Evolutionary conservation across 164 flowering plant species (phyloP).

Genomic region (Dillenia turbinata): DNA sequence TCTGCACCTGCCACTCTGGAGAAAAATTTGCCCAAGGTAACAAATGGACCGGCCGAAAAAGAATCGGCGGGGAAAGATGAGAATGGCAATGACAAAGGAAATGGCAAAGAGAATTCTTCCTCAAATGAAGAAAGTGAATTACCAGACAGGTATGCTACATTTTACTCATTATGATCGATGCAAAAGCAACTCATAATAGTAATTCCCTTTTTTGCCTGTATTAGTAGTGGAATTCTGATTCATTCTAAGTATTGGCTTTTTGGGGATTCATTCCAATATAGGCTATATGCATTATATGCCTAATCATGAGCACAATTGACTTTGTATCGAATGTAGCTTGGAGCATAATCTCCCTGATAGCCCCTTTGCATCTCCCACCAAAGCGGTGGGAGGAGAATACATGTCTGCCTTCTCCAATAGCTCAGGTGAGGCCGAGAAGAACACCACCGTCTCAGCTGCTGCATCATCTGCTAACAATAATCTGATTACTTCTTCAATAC

Average conservation of each 20-base stretch:
- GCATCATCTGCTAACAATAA: slow-evolving; percentile 26
- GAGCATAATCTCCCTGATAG: slow-evolving; percentile 91
- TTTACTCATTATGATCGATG: slow-evolving; percentile 1
- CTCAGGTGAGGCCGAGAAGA: slow-evolving; percentile 18
- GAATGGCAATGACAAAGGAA: slow-evolving; percentile 10
- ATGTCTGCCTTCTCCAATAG: slow-evolving; percentile 28
- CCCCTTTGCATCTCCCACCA: slow-evolving; percentile 79
- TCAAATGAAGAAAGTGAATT: slow-evolving; percentile 30
- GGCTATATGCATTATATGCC: not conserved
- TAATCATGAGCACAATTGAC: not conserved
- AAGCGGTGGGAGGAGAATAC: slow-evolving; percentile 25
- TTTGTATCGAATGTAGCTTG: slow-evolving; percentile 28
- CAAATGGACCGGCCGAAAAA: slow-evolving; percentile 7
- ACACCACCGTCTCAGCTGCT: slow-evolving; percentile 3
- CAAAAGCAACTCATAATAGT: slow-evolving; percentile 3
- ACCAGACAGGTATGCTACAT: slow-evolving; percentile 44
- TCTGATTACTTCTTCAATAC: slow-evolving; percentile 28
- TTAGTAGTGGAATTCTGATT: not conserved
- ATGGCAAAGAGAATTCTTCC: slow-evolving; percentile 21
- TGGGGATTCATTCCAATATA: not conserved
- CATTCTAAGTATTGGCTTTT: not conserved
- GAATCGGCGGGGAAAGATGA: slow-evolving; percentile 3
- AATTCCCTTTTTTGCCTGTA: slow-evolving; percentile 1
- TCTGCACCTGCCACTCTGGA: slow-evolving; percentile 16
- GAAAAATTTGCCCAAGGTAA: slow-evolving; percentile 23